Evolutionary conservation across 2,329 filamentous ascomycete species (phyloP), one percentile per base, ranked within the genome.

Genomic region (Coniella lustricola): DNA sequence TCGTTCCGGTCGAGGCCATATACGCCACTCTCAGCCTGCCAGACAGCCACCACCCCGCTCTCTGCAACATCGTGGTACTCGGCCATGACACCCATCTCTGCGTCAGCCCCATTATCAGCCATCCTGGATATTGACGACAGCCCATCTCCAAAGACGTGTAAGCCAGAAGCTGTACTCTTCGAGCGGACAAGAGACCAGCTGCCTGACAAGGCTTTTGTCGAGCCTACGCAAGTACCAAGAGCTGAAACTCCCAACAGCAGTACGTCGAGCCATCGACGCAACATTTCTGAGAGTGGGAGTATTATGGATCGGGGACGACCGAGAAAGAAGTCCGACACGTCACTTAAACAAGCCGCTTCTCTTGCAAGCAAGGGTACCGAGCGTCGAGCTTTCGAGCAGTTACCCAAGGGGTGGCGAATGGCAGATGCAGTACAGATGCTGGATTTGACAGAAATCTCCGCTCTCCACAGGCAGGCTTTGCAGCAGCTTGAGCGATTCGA

Each of bases 401-500:
- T 85, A n/a, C 82, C 82, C 0, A 70, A 71, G 46, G 82, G 82
- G 1, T 73, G 72, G 60, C 72, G 68, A 50, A 71, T 76, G 2
- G 63, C 61, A n/a, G 73, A 82, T n/a, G 81, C 75, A 0, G 55
- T 63, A 0, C 65, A 65, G 25, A 68, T 70, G 40, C 59, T 85
- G 16, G 69, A 69, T 12, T 57, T 67, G 7, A 57, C 61, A 2
- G 81, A 85, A 47, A 60, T 79, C 13, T 62, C 63, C 9, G 65
- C 68, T 3, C 64, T 86, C 18, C 74, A 79, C 49, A 74, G 72
- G 54, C 81, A 85, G 59, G 82, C 82, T 1, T 65, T 79, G 33
- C 76, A 77, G 25, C 81, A 85, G 59, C 78, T 77, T 0, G 70
- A 75, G 33, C 71, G 78, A 25, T 86, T 85, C 53, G 80, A 85